Percentiles rank a stretch among this genome's conserved stretches.
Evolutionary conservation across 352 stramenopile genomes (phyloP).

Genomic region (Globisporangium emineosum): DNA sequence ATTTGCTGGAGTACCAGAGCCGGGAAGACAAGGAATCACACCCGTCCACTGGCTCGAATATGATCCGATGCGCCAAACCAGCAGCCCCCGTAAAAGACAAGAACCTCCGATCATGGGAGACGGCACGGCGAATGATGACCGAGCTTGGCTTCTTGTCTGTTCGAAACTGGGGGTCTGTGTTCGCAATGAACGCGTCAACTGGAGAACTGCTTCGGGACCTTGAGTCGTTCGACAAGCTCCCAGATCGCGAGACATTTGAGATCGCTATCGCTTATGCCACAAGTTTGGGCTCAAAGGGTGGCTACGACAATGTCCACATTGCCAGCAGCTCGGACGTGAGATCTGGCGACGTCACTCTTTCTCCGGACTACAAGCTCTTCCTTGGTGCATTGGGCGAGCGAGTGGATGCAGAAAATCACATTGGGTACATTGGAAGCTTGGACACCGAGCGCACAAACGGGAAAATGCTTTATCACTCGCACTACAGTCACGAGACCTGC

Average conservation of each 20-base stretch:
- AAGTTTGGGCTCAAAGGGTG: conserved; percentile 60
- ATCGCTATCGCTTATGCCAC: conserved; percentile 74
- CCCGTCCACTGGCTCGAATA: conserved; percentile 16
- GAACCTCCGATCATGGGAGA: conserved; percentile 63
- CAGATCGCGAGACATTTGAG: conserved; percentile 79
- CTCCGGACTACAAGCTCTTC: conserved; percentile 74
- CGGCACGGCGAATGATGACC: conserved; percentile 80
- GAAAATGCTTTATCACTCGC: conserved; percentile 67
- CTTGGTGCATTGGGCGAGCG: conserved; percentile 63
- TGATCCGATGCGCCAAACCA: conserved; percentile 33
- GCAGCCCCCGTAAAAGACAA: conserved; percentile 47
- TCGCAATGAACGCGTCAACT: conserved; percentile 63
- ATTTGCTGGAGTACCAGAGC: conserved; percentile 56
- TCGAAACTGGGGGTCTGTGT: conserved; percentile 82
- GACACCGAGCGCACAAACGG: conserved; percentile 35
- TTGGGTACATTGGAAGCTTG: conserved; percentile 46
- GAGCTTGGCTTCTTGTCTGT: conserved; percentile 81
- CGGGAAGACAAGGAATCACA: conserved; percentile 43
- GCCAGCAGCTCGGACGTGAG: conserved; percentile 49
- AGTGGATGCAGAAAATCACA: conserved; percentile 38
- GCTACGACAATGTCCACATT: conserved; percentile 75
- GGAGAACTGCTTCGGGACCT: conserved; percentile 62
- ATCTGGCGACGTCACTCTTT: conserved; percentile 36
- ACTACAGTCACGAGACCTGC: conserved; percentile 75
- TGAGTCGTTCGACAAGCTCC: conserved; percentile 69